Percentiles rank a stretch among this genome's conserved stretches.
Conservation (phyloP, 176 grass and related monocot species). For the Avena atlantica region DNA sequence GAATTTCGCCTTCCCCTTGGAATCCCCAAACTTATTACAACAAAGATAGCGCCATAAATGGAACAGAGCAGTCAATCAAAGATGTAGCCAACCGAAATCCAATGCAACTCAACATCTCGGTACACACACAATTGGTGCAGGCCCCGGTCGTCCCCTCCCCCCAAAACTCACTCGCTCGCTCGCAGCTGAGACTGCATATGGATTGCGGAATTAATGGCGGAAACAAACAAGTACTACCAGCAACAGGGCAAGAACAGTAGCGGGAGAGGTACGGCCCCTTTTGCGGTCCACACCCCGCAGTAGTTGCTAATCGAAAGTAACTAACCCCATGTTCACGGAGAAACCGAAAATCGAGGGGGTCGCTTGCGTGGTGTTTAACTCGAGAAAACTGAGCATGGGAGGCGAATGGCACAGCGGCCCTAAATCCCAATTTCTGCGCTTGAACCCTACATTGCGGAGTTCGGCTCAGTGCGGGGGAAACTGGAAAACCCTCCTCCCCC, state of each 20-base stretch:
- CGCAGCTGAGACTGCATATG: neutral
- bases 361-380: neutral
- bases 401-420: neutral
- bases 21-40: no score
- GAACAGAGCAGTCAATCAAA: no score
- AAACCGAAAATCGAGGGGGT: neutral
- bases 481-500: neutral
- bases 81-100: no score
- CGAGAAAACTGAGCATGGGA: neutral
- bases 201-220: constrained; percentile 8
- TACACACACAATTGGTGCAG: no score
- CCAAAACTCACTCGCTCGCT: neutral
- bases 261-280: neutral
- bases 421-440: neutral
- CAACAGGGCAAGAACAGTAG: constrained; percentile 20
- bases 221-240: neutral
- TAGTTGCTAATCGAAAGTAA: neutral
- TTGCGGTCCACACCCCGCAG: neutral
- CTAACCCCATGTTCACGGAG: neutral
- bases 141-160: neutral
- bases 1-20: no score
- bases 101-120: no score
- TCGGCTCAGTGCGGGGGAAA: neutral
- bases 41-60: no score
- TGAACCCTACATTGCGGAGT: neutral